phyloP scores from a whole-genome alignment of 495 filamentous ascomycete species.

The Xylaria curta region DNA sequence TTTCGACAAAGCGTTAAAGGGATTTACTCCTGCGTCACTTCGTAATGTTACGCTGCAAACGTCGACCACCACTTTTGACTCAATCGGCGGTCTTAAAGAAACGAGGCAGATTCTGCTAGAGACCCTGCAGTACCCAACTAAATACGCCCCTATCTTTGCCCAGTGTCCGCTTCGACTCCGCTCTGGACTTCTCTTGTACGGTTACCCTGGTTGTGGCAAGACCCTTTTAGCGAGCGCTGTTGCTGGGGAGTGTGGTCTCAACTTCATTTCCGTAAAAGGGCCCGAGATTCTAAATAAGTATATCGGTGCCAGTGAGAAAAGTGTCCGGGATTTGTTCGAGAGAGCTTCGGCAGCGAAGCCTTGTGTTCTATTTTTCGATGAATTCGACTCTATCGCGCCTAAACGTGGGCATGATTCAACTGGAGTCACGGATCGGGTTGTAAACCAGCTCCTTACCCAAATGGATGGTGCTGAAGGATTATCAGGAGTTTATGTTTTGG shows the following conservation, averaged over 20 bases:
- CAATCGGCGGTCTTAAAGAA: conserved; percentile 85
- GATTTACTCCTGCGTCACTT: conserved; percentile 92
- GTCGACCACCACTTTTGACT: conserved; percentile 84
- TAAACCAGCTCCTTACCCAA: conserved; percentile 96
- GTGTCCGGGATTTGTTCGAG: conserved; percentile 91
- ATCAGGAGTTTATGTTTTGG: conserved; percentile 92
- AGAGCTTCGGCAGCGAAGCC: conserved; percentile 87
- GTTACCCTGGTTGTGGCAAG: conserved; percentile 95
- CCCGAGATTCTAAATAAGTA: conserved; percentile 99
- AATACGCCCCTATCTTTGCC: conserved; percentile 96
- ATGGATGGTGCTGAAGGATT: conserved; percentile 99
- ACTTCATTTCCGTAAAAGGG: conserved; percentile 97
- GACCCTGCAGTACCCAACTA: conserved; percentile 95
- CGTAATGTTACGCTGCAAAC: conserved; percentile 92
- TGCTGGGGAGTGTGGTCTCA: conserved; percentile 93
- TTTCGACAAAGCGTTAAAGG: conserved; percentile 82
- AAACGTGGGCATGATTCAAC: conserved; percentile 97
- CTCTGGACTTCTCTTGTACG: conserved; percentile 90
- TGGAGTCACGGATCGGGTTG: conserved; percentile 96
- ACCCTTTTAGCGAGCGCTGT: conserved; percentile 92
- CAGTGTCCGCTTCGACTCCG: conserved; percentile 91
- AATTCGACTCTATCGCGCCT: conserved; percentile 96
- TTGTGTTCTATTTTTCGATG: conserved; percentile 96
- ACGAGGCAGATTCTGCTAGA: conserved; percentile 89
- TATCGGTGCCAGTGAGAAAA: conserved; percentile 95